Base-by-base conservation (phyloP, 306 rosid species). In the Rubus parviflorus region DNA sequence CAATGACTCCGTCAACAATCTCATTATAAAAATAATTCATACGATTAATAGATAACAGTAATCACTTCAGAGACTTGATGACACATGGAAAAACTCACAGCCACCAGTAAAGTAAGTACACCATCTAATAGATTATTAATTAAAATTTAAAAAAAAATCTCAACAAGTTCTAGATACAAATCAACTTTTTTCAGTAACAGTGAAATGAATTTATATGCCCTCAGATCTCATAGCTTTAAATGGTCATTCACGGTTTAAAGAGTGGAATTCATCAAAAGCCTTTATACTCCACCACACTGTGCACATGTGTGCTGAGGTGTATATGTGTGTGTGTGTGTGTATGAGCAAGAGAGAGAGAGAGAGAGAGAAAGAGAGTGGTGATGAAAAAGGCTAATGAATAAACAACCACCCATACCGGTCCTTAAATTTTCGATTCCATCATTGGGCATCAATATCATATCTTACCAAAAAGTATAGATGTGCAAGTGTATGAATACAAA, bases 141-240 rank as follows among this genome's bases (percentile, higher is more conserved):
- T 30, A 30, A 30, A 30, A 30, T 30, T 0, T 3, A 58, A 22
- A 23, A 7, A 1, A 12, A 13, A 15, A 11, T 11, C 17, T 23
- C 25, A 0, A 4, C 13, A 60, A 11, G 12, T 23, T 60, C 19
- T 23, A 9, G 8, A 60, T 25, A 60, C 20, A 62, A 38, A 38
- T 17, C 10, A 38, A 16, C 7, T 12, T 8, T 16, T 6, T 37
- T 0, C 42, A 14, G 6, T 37, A 60, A 13, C 2, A 63, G 23
- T 63, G 4, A 38, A 7, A 37, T 2, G 37, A 6, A 15, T 63
- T 0, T 35, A 38, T 3, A 25, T 38, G 69, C 69, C 69, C 69
- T 64, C 69, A 64, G 47, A 64, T 64, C 69, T 64, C 69, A 64
- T 64, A 64, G 69, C 69, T 64, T 30, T 64, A 64, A 62, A 65